These are phyloP conservation scores for Trypanosoma melophagium DNA, from an alignment of 208 protist species.

Conservation along the genomic window DNA sequence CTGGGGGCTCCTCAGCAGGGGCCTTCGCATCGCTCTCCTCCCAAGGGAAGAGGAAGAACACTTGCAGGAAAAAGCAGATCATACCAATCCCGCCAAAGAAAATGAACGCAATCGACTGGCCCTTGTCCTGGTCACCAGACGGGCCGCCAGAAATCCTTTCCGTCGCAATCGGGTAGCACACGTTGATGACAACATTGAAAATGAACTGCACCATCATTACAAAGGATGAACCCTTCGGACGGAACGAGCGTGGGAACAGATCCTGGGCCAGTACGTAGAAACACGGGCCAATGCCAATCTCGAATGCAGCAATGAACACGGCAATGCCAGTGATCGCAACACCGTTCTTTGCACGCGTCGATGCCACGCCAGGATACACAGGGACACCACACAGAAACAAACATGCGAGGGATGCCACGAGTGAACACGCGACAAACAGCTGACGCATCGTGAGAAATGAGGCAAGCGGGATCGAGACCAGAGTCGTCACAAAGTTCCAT, in stretches of 20 bases:
- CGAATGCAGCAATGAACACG: conserved; percentile 77
- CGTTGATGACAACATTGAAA: conserved; percentile 89
- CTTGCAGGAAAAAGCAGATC: conserved; percentile 67
- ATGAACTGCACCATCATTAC: conserved; percentile 70
- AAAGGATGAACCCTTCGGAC: conserved; percentile 60
- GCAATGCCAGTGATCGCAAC: conserved; percentile 80
- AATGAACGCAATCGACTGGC: conserved; percentile 85
- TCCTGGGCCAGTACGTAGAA: conserved; percentile 85
- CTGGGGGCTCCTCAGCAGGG: too few relatives aligned
- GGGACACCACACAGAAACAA: conserved; percentile 80
- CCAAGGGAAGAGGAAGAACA: conserved; percentile 81
- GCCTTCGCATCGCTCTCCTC: conserved; percentile 9
- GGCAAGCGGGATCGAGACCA: conserved; percentile 69
- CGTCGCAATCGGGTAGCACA: conserved; percentile 81
- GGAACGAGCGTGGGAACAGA: conserved; percentile 81
- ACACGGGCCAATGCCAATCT: conserved; percentile 74
- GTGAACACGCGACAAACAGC: conserved; percentile 59
- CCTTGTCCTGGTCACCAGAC: conserved; percentile 85
- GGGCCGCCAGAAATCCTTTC: conserved; percentile 76
- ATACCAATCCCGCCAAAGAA: conserved; percentile 75
- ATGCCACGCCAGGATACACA: conserved; percentile 68
- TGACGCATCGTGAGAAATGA: conserved; percentile 70
- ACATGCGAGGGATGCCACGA: conserved; percentile 66
- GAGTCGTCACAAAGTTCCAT: conserved; percentile 87
- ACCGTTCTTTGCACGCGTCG: conserved; percentile 47